Evolutionary conservation across 2,329 filamentous ascomycete species (phyloP).

Genomic region (Mollisia scopiformis): DNA sequence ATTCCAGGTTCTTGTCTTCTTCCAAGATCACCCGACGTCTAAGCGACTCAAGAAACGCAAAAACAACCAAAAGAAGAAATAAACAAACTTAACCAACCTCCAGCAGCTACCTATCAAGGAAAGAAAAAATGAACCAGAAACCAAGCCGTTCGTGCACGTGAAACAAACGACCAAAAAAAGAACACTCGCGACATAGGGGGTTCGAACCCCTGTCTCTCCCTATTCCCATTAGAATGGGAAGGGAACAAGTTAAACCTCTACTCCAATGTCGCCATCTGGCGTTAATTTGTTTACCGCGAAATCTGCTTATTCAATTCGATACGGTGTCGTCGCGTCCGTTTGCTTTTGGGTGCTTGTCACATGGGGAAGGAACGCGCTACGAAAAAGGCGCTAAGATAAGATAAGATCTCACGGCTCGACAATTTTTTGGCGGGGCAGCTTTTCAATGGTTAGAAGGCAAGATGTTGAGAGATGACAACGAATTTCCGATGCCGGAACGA

Average conservation of each 20-base stretch:
- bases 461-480: conserved; percentile 27
- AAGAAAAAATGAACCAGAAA: background rate
- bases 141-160: no score
- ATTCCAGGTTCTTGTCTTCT: no score
- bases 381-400: background rate
- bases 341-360: no score
- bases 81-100: no score
- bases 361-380: no score
- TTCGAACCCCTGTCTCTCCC: conserved; percentile 30
- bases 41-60: no score
- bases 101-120: no score
- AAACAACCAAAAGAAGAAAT: background rate
- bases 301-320: background rate
- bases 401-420: conserved; percentile 5
- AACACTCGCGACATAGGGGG: conserved; percentile 15
- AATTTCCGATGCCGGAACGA: conserved; percentile 3
- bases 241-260: conserved; percentile 32
- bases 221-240: conserved; percentile 24
- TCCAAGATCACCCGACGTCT: no score
- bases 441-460: background rate
- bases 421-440: background rate
- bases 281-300: background rate
- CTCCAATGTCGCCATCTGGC: conserved; percentile 17
- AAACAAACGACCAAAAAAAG: conserved; percentile 5
- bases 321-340: background rate